These are phyloP conservation scores for Cadophora sp. DNA, from an alignment of 2,329 filamentous ascomycete species.

Conservation along the genomic window DNA sequence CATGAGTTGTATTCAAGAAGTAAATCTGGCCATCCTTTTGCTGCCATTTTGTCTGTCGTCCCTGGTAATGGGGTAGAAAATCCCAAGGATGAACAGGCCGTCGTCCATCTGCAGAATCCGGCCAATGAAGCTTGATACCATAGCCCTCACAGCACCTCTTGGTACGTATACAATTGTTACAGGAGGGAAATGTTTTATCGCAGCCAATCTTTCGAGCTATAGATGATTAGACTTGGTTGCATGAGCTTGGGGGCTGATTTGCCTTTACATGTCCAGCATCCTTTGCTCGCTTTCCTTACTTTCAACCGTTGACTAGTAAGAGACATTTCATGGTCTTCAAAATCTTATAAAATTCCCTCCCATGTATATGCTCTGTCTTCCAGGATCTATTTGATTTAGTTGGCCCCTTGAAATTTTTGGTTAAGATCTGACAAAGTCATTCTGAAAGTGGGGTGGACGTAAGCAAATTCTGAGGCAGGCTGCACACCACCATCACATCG, in stretches of 20 bases:
- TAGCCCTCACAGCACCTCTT: background rate
- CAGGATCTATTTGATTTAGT: too few species aligned
- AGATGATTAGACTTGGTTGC: background rate
- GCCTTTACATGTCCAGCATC: conserved; percentile 6
- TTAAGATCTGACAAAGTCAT: too few species aligned
- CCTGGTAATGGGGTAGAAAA: background rate
- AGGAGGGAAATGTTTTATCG: background rate
- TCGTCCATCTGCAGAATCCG: background rate
- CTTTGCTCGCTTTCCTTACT: background rate
- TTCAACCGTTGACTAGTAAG: background rate
- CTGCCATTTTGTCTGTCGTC: background rate
- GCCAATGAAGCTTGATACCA: conserved; percentile 1
- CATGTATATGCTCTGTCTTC: too few species aligned
- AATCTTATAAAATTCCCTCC: too few species aligned
- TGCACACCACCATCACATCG: too few species aligned
- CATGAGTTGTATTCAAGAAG: background rate
- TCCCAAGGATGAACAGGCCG: background rate
- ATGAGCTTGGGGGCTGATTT: background rate
- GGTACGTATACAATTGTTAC: background rate
- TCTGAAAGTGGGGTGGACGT: too few species aligned
- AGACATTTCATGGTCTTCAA: background rate
- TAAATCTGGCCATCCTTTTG: background rate
- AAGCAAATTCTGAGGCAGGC: too few species aligned
- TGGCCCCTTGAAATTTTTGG: too few species aligned
- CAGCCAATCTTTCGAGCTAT: background rate